Evolutionary conservation across 257 asterid genomes (phyloP), one percentile per base, ranked within the genome.

Genomic region (Przewalskia tangutica): DNA sequence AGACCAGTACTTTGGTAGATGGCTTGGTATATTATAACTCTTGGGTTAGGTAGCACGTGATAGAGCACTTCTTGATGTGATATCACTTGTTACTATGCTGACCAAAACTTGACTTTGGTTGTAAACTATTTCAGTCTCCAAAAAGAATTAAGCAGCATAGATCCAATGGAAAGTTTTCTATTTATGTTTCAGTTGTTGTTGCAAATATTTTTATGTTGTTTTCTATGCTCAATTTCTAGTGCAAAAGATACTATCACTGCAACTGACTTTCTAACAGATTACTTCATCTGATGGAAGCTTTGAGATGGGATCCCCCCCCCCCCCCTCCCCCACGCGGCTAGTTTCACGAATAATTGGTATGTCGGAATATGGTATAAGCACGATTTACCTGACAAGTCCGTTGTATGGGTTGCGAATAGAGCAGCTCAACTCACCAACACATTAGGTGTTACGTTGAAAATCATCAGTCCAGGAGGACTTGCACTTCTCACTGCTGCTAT

Each of bases 241-340:
- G 77, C 55, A 68, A 68, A 40, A 9, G 17, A 40, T 40, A 42
- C 6, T 18, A 9, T 68, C 36, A 68, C 77, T 68, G 77, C 77
- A 68, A 42, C 34, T 42, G 77, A 68, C 55, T 68, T 68, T 18
- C 38, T 42, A 44, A 70, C 56, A 44, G 9, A 87, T 83, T 38
- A 38, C 83, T 44, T 88, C 93, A 42, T 78, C 70, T 44, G 55
- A 60, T 36, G 70, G 70, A 56, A n/a, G 70, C 53, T 78, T 78
- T 56, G 81, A 56, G 63, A 58, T 78, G 56, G 81, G 81, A 78
- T 56, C 56, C 3, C 38, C 56, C 34, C 0, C n/a, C 9, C 67
- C 51, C n/a, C n/a, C n/a, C n/a, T n/a, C n/a, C n/a, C n/a, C n/a
- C n/a, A n/a, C n/a, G n/a, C n/a, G 1, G 6, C 51, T 17, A 54